phyloP scores from a whole-genome alignment of 331 rosid species.

The Erythrophleum ivorense region DNA sequence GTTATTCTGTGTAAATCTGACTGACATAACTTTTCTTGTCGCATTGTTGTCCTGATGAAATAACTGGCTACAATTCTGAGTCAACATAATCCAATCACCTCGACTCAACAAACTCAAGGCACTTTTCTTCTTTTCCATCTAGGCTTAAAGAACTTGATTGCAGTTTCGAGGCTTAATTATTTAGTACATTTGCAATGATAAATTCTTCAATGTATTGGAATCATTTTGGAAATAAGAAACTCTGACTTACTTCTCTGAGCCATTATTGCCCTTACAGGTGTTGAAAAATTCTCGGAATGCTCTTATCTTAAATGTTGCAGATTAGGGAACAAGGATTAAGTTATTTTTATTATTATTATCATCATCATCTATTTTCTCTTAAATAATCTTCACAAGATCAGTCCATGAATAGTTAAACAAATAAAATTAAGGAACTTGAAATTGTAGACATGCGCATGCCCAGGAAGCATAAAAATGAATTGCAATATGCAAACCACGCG shows the following conservation, averaged over 20 bases:
- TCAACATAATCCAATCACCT: neutral
- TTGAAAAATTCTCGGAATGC: too few species aligned
- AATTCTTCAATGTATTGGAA: conserved; percentile 4
- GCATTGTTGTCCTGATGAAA: neutral
- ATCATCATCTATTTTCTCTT: neutral
- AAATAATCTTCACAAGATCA: neutral
- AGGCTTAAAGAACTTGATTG: neutral
- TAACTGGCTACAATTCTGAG: neutral
- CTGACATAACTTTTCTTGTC: neutral
- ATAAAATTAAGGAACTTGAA: conserved; percentile 9
- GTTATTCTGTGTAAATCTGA: neutral
- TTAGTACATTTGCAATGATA: neutral
- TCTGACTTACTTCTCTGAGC: neutral
- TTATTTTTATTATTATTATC: neutral
- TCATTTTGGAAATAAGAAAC: conserved; percentile 8
- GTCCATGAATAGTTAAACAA: conserved; percentile 12
- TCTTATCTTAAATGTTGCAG: neutral
- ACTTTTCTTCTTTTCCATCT: neutral
- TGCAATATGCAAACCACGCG: neutral
- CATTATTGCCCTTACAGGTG: neutral
- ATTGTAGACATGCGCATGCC: neutral
- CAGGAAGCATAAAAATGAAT: neutral
- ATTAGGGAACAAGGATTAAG: neutral
- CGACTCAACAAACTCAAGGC: neutral
- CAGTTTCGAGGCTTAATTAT: neutral